Conservation (phyloP, 495 filamentous ascomycete genomes). For the Cladorrhinum samala region DNA sequence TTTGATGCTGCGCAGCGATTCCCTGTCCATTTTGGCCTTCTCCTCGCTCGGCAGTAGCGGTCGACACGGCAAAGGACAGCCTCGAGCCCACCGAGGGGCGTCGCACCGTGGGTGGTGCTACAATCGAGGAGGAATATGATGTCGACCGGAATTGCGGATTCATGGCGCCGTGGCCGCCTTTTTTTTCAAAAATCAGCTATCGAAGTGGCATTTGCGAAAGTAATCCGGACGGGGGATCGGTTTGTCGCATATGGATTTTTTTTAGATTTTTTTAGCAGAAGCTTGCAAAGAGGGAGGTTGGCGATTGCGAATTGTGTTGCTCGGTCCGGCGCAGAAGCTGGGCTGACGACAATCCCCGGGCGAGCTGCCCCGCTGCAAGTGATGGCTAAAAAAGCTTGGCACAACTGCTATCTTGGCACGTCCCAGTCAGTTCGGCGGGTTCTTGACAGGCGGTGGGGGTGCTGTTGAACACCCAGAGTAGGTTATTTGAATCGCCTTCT, state of each 20-base stretch:
- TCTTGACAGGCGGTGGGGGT: too few species aligned
- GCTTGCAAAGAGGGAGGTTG: neutral
- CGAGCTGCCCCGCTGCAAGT: neutral
- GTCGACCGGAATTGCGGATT: conserved; percentile 39
- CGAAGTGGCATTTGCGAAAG: conserved; percentile 15
- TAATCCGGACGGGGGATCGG: too few species aligned
- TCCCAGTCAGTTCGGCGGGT: conserved; percentile 1
- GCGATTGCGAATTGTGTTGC: neutral
- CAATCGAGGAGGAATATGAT: conserved; percentile 47
- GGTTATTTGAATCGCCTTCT: conserved; percentile 7
- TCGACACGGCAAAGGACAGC: conserved; percentile 63
- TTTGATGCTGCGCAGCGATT: conserved; percentile 50
- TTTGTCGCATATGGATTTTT: too few species aligned
- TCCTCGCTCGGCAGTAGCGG: conserved; percentile 52
- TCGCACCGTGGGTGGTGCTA: conserved; percentile 36
- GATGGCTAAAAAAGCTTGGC: neutral
- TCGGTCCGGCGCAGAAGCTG: neutral
- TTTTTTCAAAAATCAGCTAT: conserved; percentile 16
- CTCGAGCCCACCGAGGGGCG: conserved; percentile 63
- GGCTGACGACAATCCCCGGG: conserved; percentile 10
- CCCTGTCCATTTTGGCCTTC: conserved; percentile 40
- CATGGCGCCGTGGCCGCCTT: conserved; percentile 26
- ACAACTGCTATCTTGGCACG: neutral
- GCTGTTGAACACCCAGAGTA: too few species aligned
- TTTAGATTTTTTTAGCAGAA: too few species aligned